Conservation (phyloP, 1,284 basidiomycete genomes). For the Pterulicium gracile region DNA sequence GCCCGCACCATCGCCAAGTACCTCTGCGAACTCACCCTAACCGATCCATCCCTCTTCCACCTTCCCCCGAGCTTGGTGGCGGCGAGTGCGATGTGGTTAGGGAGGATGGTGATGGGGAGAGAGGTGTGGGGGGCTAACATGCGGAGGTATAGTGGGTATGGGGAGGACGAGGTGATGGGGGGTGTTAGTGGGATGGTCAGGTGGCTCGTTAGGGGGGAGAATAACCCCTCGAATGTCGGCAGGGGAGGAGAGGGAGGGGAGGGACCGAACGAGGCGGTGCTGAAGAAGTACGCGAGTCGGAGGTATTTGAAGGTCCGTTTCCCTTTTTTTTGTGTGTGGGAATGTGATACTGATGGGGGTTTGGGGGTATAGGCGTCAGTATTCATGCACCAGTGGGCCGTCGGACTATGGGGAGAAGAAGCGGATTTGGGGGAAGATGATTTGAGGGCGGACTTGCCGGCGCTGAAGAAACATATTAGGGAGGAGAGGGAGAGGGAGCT, state of each 20-base stretch:
- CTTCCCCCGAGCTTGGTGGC: slow-evolving; percentile 75
- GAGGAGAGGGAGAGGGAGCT: background rate
- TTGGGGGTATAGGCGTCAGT: background rate
- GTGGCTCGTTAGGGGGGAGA: background rate
- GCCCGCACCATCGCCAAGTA: slow-evolving; percentile 83
- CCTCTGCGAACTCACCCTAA: slow-evolving; percentile 73
- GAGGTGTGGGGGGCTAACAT: slow-evolving; percentile 59
- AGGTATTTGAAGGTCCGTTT: background rate
- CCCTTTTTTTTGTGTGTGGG: too few species aligned
- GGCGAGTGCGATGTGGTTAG: slow-evolving; percentile 77
- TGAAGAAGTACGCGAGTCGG: background rate
- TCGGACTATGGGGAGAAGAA: background rate
- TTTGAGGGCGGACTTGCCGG: background rate
- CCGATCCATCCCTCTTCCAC: slow-evolving; percentile 70
- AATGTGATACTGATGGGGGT: too few species aligned
- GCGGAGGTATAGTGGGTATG: background rate
- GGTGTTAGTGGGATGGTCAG: background rate
- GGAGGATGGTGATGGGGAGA: slow-evolving; percentile 65
- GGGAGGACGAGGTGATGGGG: background rate
- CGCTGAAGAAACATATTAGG: background rate
- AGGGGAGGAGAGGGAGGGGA: too few species aligned
- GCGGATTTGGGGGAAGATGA: background rate
- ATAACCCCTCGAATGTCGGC: background rate
- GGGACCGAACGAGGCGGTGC: background rate
- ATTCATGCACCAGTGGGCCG: background rate